phyloP scores from a whole-genome alignment of 768 basidiomycete species.

The Aureoboletus auriporus region DNA sequence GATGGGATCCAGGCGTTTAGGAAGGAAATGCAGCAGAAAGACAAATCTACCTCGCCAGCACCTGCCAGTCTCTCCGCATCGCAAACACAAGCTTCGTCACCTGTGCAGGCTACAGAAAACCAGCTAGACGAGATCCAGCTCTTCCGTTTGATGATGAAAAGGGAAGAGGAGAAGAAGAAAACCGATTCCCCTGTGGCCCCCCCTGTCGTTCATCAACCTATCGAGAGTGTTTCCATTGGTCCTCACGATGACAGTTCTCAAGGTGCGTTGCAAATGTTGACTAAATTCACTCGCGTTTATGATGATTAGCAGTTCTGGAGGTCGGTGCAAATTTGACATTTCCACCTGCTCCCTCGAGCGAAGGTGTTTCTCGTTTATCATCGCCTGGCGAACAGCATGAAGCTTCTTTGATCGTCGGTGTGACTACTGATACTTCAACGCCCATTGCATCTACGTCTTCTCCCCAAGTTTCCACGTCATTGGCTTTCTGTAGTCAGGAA shows the following conservation, averaged over 20 bases:
- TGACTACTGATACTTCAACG: constrained; percentile 1
- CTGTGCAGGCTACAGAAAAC: constrained; percentile 24
- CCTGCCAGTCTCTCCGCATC: constrained; percentile 7
- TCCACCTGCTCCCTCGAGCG: constrained; percentile 4
- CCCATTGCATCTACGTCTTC: constrained; percentile 11
- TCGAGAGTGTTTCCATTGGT: constrained; percentile 11
- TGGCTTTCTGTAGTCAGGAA: constrained; percentile 12
- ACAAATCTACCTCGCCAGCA: constrained; percentile 40
- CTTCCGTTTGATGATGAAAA: constrained; percentile 81
- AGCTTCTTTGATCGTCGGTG: background rate
- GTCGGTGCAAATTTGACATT: constrained; percentile 3
- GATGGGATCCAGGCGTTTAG: constrained; percentile 89
- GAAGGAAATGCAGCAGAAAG: constrained; percentile 76
- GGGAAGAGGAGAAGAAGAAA: constrained; percentile 55
- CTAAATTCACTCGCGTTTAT: constrained; percentile 10
- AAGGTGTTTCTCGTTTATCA: constrained; percentile 12
- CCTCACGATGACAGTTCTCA: constrained; percentile 10
- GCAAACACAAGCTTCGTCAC: constrained; percentile 21
- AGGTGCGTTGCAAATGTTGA: constrained; percentile 14
- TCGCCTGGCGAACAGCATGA: constrained; percentile 14
- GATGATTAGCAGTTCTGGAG: constrained; percentile 10
- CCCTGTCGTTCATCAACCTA: background rate
- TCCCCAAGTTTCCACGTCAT: constrained; percentile 6
- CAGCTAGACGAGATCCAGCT: constrained; percentile 79
- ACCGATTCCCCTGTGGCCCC: constrained; percentile 17